Evolutionary conservation across 352 stramenopile genomes (phyloP).

Genomic region (Halophytophthora batemanensis): DNA sequence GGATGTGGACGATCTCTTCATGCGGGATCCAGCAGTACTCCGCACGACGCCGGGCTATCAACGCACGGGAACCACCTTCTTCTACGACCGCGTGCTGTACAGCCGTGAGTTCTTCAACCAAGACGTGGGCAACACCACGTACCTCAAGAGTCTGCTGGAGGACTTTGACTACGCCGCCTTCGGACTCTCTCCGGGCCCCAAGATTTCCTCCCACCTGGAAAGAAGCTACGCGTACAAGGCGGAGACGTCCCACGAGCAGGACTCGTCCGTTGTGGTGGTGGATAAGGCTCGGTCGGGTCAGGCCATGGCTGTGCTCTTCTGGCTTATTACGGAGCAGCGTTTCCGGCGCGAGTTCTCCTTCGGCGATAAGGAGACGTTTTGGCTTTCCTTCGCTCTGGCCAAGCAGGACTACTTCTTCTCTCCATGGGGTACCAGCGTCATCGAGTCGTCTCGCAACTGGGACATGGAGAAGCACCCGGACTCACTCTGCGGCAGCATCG

Average conservation of each 20-base stretch:
- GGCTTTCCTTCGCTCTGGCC: constrained; percentile 54
- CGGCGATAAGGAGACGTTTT: constrained; percentile 68
- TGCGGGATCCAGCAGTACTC: constrained; percentile 39
- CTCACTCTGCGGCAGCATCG: constrained; percentile 54
- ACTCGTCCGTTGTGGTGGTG: constrained; percentile 58
- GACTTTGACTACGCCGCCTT: constrained; percentile 44
- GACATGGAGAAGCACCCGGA: constrained; percentile 46
- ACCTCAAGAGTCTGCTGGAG: constrained; percentile 41
- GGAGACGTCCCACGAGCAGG: constrained; percentile 50
- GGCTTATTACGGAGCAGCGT: constrained; percentile 45
- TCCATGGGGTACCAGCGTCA: constrained; percentile 41
- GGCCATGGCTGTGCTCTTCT: constrained; percentile 49
- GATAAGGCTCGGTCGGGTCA: constrained; percentile 30
- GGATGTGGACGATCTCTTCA: constrained; percentile 48
- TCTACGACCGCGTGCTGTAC: constrained; percentile 31
- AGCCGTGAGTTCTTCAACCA: constrained; percentile 27
- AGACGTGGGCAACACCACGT: constrained; percentile 23
- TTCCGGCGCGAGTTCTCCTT: constrained; percentile 45
- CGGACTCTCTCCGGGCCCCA: constrained; percentile 7
- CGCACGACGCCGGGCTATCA: constrained; percentile 31
- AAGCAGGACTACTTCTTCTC: constrained; percentile 55
- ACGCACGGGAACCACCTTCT: constrained; percentile 39
- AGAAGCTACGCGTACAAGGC: constrained; percentile 36
- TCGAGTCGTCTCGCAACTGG: constrained; percentile 41
- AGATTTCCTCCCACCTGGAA: constrained; percentile 33